A percentile compares a stretch with the other conserved stretches of the same genome.
phyloP scores from a whole-genome alignment of 106 monocot genomes.

The Xerophyta viscosa region DNA sequence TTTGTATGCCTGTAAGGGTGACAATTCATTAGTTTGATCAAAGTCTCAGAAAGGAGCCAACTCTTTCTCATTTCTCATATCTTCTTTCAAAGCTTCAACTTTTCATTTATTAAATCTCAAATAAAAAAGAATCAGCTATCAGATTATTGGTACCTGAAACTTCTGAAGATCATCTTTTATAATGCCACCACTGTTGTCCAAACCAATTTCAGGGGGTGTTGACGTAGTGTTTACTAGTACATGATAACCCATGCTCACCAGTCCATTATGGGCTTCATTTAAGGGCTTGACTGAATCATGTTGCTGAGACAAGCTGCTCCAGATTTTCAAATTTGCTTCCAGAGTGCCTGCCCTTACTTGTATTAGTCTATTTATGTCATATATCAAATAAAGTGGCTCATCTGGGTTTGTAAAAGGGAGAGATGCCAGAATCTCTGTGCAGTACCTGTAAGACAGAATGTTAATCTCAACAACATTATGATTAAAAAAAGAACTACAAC shows the following conservation, averaged over 20 bases:
- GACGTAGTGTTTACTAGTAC: slow-evolving; percentile 4
- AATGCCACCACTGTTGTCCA: slow-evolving; percentile 20
- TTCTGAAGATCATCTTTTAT: slow-evolving; percentile 42
- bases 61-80: too few species aligned
- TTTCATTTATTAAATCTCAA: too few species aligned
- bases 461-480: not conserved
- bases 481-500: too few species aligned
- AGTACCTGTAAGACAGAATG: slow-evolving; percentile 50
- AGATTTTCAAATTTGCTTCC: slow-evolving; percentile 87
- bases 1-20: too few species aligned
- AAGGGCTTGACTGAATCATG: slow-evolving; percentile 12
- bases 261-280: slow-evolving; percentile 10
- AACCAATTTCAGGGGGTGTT: not conserved
- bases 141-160: slow-evolving; percentile 48
- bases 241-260: slow-evolving; percentile 7
- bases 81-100: too few species aligned
- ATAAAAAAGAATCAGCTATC: slow-evolving; percentile 2
- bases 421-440: slow-evolving; percentile 85
- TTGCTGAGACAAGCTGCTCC: slow-evolving; percentile 61
- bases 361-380: slow-evolving; percentile 90
- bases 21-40: too few species aligned
- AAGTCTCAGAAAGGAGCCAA: too few species aligned
- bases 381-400: slow-evolving; percentile 94
- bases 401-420: slow-evolving; percentile 82
- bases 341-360: slow-evolving; percentile 80